phyloP scores from a whole-genome alignment of 2,329 filamentous ascomycete genomes.

The Hypoxylon sp. region DNA sequence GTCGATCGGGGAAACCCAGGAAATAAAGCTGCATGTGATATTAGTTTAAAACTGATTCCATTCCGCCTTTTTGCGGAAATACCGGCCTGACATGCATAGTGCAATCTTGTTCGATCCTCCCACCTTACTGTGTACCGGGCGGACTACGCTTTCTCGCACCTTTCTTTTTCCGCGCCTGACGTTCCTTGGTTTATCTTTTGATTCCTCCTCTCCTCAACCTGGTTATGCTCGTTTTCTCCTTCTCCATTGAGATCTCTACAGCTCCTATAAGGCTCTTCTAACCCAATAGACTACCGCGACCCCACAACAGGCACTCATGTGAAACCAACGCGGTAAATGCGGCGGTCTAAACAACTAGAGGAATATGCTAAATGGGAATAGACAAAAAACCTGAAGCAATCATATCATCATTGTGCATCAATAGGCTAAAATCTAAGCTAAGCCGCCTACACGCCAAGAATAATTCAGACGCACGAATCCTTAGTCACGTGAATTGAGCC shows the following conservation, averaged over 20 bases:
- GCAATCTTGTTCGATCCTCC: conserved; percentile 17
- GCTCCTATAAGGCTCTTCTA: conserved; percentile 1
- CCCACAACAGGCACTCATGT: conserved; percentile 9
- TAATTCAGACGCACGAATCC: neutral
- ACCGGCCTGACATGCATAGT: conserved; percentile 13
- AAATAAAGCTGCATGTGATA: conserved; percentile 16
- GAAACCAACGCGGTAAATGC: conserved; percentile 9
- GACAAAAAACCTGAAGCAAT: neutral
- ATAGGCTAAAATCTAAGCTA: conserved; percentile 13
- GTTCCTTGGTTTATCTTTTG: neutral
- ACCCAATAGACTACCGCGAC: neutral
- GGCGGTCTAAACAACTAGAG: neutral
- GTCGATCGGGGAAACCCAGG: neutral
- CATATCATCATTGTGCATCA: conserved; percentile 3
- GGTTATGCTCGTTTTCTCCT: conserved; percentile 8
- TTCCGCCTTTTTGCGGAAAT: conserved; percentile 17
- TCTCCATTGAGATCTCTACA: conserved; percentile 5
- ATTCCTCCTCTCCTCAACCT: conserved; percentile 1
- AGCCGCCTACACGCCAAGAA: neutral
- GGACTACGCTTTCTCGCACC: conserved; percentile 1
- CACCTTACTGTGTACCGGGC: neutral
- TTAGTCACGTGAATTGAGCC: conserved; percentile 7
- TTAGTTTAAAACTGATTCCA: neutral
- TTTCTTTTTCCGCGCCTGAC: conserved; percentile 6
- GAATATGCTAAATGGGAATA: neutral